Evolutionary conservation across 2,329 filamentous ascomycete genomes (phyloP).

Genomic region (Cylindrodendrum hubeiense): DNA sequence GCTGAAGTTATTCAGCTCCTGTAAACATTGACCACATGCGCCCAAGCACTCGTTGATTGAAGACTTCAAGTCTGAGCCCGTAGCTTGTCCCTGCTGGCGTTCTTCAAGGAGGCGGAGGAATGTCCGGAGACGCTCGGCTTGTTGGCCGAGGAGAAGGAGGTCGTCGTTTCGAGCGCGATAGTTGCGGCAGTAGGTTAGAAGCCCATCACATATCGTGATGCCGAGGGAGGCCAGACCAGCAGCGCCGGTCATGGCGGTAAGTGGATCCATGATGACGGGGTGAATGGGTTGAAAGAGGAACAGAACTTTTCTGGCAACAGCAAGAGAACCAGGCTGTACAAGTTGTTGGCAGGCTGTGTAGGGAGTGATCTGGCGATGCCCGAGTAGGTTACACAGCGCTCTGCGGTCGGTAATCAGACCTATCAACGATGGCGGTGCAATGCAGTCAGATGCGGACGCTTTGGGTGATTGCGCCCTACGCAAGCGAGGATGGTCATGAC

Average conservation of each 20-base stretch:
- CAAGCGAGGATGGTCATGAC: too few relatives aligned
- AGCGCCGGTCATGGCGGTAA: not conserved
- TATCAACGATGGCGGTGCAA: not conserved
- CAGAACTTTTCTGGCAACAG: not conserved
- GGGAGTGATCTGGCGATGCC: not conserved
- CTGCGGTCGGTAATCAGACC: not conserved
- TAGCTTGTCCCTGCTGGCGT: not conserved
- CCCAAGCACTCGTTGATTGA: not conserved
- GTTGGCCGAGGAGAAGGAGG: not conserved
- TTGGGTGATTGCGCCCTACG: too few relatives aligned
- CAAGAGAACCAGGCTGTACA: not conserved
- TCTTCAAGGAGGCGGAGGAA: not conserved
- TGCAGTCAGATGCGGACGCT: not conserved
- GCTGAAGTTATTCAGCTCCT: not conserved
- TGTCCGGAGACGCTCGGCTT: not conserved
- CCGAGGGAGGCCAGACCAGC: slow-evolving; percentile 3
- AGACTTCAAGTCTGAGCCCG: not conserved
- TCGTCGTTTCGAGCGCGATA: not conserved
- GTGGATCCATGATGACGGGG: not conserved
- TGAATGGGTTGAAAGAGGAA: not conserved
- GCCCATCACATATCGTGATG: slow-evolving; percentile 6
- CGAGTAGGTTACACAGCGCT: not conserved
- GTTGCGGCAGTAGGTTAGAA: slow-evolving; percentile 4
- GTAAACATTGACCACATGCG: not conserved
- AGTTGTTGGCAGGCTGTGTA: not conserved